Percentiles rank a stretch among this genome's conserved stretches.
Evolutionary conservation across 345 rosid genomes (phyloP).

Genomic region (Fremontodendron californicum): DNA sequence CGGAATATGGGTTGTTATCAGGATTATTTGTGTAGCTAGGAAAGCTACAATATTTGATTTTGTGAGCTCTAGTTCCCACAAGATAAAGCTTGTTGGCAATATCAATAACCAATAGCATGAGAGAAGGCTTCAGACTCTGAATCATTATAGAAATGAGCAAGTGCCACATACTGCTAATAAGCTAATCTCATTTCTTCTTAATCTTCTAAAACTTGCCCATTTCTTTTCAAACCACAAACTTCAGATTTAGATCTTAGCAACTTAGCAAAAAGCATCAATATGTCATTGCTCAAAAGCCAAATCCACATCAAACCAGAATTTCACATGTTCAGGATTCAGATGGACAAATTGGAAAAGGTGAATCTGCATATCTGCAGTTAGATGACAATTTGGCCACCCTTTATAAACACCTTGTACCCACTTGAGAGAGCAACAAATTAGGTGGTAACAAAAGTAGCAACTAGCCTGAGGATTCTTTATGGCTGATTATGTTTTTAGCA

Average conservation of each 20-base stretch:
- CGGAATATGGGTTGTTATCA: not conserved
- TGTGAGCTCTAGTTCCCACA: not conserved
- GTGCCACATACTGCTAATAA: not conserved
- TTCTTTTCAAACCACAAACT: not conserved
- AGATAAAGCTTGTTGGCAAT: not conserved
- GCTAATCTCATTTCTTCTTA: not conserved
- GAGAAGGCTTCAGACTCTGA: not conserved
- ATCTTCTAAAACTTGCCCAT: not conserved
- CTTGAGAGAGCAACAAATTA: not conserved
- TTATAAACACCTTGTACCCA: not conserved
- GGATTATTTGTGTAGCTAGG: not conserved
- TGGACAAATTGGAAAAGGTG: not conserved
- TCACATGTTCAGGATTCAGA: not conserved
- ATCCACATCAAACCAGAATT: not conserved
- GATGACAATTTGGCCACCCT: slow-evolving; percentile 2
- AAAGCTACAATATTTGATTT: not conserved
- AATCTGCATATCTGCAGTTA: not conserved
- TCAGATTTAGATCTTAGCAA: not conserved
- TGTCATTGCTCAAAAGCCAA: not conserved
- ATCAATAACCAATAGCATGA: not conserved
- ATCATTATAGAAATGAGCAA: not conserved
- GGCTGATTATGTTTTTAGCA: not conserved
- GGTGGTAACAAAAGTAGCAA: not conserved
- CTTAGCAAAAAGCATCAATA: not conserved
- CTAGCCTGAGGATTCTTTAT: not conserved